Base-by-base conservation (phyloP, 148 eudicot species). In the Persicaria maculosa region DNA sequence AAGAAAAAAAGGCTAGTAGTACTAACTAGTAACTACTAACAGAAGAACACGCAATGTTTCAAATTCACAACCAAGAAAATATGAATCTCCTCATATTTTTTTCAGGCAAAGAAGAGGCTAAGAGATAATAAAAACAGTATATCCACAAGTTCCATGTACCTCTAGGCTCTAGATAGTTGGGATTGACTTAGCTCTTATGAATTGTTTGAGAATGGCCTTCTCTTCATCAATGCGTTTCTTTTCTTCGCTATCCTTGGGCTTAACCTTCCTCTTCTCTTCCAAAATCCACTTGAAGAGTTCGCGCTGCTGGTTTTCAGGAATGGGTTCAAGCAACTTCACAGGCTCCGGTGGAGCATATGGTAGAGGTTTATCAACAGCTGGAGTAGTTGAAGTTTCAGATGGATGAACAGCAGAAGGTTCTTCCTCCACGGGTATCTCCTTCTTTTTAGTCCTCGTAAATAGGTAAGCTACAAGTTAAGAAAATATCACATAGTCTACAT, bases 231-330 rank as follows among this genome's bases (percentile, higher is more conserved):
- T 80, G 75, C 57, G 79, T 68, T 75, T 81, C 86, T 87, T 90
- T 76, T 89, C 93, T 72, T 83, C 85, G 72, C 22, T 74, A 76
- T 80, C 77, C 54, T 47, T 80, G 52, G 89, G 90, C 74, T 88
- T 86, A 8, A 80, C 53, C 81, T 83, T 89, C 76, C 90, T 83
- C 80, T 85, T 88, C 87, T 89, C 93, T 65, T 86, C 88, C 74
- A 91, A 74, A 22, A 90, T 84, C 96, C 97, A 93, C 78, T 88
- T 78, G 74, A 89, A 88, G 25, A 90, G 76, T 57, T 90, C 88
- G 36, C 85, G 89, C 74, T 90, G 91, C 72, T 83, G 88, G 62
- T 84, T 89, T 45, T 86, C 91, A n/a, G 88, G 82, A 52, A 88
- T 68, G 55, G 93, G 91, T 12, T 81, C 82, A 47, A 45, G 73